Conservation (phyloP, 139 green algal genomes). For the Coelastrella sp. region DNA sequence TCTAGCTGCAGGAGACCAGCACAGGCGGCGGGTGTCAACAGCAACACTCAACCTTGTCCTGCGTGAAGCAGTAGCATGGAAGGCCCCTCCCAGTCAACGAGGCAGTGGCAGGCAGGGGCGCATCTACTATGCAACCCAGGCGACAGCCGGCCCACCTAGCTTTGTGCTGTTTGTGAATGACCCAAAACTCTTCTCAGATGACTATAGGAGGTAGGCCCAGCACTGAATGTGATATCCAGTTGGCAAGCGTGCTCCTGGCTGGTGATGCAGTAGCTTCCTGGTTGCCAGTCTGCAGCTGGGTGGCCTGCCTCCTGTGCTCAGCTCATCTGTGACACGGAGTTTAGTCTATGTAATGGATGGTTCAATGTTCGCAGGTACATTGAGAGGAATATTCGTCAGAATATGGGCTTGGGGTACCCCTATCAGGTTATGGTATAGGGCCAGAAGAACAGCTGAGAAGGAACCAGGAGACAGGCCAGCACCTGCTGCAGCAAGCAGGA, state of each 20-base stretch:
- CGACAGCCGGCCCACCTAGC: conserved; percentile 85
- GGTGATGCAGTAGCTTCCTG: too few relatives aligned
- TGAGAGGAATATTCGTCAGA: conserved; percentile 88
- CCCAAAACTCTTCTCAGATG: conserved; percentile 86
- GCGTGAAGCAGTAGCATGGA: conserved; percentile 85
- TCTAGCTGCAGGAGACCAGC: conserved; percentile 80
- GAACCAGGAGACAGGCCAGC: neutral
- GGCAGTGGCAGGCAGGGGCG: conserved; percentile 70
- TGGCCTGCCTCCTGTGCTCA: too few relatives aligned
- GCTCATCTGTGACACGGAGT: too few relatives aligned
- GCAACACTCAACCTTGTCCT: conserved; percentile 95
- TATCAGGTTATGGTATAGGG: conserved; percentile 88
- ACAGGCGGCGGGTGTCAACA: conserved; percentile 90
- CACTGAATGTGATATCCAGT: neutral
- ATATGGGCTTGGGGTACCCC: conserved; percentile 91
- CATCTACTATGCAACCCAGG: conserved; percentile 97
- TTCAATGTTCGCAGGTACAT: conserved; percentile 64
- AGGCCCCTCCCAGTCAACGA: conserved; percentile 73
- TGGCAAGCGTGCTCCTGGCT: too few relatives aligned
- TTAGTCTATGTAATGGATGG: neutral
- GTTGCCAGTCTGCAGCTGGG: too few relatives aligned
- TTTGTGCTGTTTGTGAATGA: conserved; percentile 99
- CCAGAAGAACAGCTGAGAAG: conserved; percentile 33
- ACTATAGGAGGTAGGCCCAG: conserved; percentile 85
- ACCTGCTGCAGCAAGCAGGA: conserved; percentile 13